phyloP scores from a whole-genome alignment of 306 rosid genomes.

The Rosa multiflora region DNA sequence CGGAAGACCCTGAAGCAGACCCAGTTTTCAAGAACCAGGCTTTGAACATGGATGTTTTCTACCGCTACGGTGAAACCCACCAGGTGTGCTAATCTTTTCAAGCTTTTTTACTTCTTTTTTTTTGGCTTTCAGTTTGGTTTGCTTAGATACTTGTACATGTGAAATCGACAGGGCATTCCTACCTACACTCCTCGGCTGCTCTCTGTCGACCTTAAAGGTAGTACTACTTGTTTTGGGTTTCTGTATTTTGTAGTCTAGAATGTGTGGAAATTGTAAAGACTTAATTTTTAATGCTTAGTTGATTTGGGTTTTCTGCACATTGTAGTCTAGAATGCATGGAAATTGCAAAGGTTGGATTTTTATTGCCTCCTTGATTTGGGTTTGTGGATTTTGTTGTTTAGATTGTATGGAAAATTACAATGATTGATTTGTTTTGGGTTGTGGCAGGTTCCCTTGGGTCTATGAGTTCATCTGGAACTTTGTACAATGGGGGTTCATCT shows the following conservation, averaged over 20 bases:
- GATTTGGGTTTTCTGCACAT: background rate
- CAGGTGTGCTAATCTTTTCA: slow-evolving; percentile 43
- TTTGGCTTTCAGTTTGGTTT: slow-evolving; percentile 4
- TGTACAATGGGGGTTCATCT: slow-evolving; percentile 50
- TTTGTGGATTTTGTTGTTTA: background rate
- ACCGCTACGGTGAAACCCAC: slow-evolving; percentile 82
- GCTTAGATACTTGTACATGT: background rate
- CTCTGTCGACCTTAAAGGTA: slow-evolving; percentile 82
- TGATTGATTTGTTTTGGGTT: background rate
- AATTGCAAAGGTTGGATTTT: background rate
- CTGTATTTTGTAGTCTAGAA: background rate
- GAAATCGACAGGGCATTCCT: slow-evolving; percentile 60
- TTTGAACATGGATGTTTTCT: slow-evolving; percentile 81
- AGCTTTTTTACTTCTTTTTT: background rate
- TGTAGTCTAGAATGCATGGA: background rate
- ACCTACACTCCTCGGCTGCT: slow-evolving; percentile 85
- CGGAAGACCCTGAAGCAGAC: slow-evolving; percentile 59
- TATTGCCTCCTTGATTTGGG: background rate
- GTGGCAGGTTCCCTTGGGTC: slow-evolving; percentile 85
- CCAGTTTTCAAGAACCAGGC: slow-evolving; percentile 61
- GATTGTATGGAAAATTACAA: background rate
- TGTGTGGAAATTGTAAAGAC: background rate
- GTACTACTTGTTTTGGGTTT: slow-evolving; percentile 10
- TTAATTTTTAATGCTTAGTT: background rate
- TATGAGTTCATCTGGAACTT: slow-evolving; percentile 71